Conservation (phyloP, 352 stramenopile genomes). For the Globisporangium cylindrosporum region DNA sequence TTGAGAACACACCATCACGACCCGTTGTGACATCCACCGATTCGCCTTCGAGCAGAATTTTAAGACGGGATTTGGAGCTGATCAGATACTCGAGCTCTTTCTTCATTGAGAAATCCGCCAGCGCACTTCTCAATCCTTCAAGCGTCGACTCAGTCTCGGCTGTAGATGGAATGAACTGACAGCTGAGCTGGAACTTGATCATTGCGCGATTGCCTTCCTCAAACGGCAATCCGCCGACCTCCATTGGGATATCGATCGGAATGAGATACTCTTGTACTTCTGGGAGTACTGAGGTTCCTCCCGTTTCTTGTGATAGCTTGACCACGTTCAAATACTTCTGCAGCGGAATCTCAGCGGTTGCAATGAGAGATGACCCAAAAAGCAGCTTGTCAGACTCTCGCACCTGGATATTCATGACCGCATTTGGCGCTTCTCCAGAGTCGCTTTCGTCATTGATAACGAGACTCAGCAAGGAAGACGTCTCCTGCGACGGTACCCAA, state of each 20-base stretch:
- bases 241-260: slow-evolving; percentile 29
- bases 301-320: slow-evolving; percentile 18
- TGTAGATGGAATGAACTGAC: slow-evolving; percentile 26
- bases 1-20: slow-evolving; percentile 23
- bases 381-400: slow-evolving; percentile 67
- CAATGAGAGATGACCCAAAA: slow-evolving; percentile 69
- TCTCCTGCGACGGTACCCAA: slow-evolving; percentile 45
- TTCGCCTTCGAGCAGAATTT: slow-evolving; percentile 63
- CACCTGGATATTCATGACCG: slow-evolving; percentile 54
- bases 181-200: slow-evolving; percentile 55
- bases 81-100: slow-evolving; percentile 56
- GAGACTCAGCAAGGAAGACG: slow-evolving; percentile 34
- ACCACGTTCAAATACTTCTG: slow-evolving; percentile 43
- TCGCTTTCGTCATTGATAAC: slow-evolving; percentile 24
- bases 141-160: slow-evolving; percentile 6
- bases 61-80: slow-evolving; percentile 67
- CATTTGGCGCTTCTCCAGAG: slow-evolving; percentile 8
- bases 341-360: slow-evolving; percentile 44
- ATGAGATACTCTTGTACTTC: slow-evolving; percentile 50
- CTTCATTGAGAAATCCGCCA: slow-evolving; percentile 42
- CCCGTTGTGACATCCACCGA: slow-evolving; percentile 69
- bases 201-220: slow-evolving; percentile 18
- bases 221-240: not conserved
- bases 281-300: slow-evolving; percentile 8
- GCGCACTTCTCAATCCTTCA: slow-evolving; percentile 14